Evolutionary conservation across 176 grass and related monocot species (phyloP).

Genomic region (Carex kokanica): DNA sequence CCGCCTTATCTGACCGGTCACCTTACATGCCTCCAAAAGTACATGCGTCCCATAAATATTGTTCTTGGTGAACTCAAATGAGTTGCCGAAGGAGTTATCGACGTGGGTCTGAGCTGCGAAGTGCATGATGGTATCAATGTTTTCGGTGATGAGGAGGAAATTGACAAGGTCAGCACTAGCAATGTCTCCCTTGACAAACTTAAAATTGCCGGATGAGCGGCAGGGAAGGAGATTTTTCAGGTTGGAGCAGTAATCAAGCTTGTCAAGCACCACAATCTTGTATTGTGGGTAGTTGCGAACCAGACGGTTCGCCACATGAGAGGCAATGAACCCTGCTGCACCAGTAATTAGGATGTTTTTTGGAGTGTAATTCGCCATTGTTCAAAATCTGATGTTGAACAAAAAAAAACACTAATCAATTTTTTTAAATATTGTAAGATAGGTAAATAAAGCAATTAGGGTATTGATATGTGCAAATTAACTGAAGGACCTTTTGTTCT

Average conservation of each 20-base stretch:
- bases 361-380: constrained; percentile 48
- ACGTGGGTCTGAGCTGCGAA: constrained; percentile 85
- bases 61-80: constrained; percentile 85
- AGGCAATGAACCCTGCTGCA: constrained; percentile 75
- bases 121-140: constrained; percentile 91
- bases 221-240: constrained; percentile 69
- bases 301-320: constrained; percentile 73
- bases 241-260: constrained; percentile 93
- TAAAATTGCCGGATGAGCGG: constrained; percentile 62
- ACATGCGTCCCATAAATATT: constrained; percentile 86
- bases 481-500: background rate
- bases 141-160: constrained; percentile 80
- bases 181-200: constrained; percentile 89
- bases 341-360: constrained; percentile 84
- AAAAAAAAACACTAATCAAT: background rate
- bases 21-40: constrained; percentile 82
- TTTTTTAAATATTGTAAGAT: background rate
- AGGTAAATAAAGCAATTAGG: background rate
- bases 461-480: background rate
- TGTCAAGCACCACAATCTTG: constrained; percentile 84
- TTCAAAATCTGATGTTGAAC: background rate
- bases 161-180: constrained; percentile 83
- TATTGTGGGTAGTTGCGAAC: constrained; percentile 68
- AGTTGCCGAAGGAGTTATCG: constrained; percentile 88
- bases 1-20: constrained; percentile 73